These are phyloP conservation scores for Phaeosphaeria sp. DNA, from an alignment of 2,329 filamentous ascomycete genomes.

Conservation along the genomic window DNA sequence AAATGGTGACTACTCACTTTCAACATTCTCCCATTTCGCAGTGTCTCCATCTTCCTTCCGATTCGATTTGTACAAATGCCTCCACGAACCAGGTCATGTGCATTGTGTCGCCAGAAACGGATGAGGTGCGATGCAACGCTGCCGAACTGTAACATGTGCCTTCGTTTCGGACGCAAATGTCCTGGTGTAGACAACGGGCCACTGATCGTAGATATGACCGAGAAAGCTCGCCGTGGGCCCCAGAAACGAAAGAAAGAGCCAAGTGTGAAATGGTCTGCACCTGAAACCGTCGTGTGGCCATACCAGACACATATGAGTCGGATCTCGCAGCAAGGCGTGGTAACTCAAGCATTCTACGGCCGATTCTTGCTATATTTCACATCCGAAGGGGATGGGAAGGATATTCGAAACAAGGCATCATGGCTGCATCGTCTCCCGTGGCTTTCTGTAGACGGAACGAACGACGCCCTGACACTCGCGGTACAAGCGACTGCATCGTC, in stretches of 20 bases:
- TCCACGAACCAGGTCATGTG: slow-evolving; percentile 34
- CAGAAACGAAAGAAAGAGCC: slow-evolving; percentile 11
- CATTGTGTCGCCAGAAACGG: slow-evolving; percentile 38
- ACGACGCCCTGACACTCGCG: slow-evolving; percentile 32
- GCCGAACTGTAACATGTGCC: slow-evolving; percentile 40
- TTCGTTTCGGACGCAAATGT: slow-evolving; percentile 27
- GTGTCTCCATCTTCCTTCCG: neutral
- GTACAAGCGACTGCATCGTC: slow-evolving; percentile 36
- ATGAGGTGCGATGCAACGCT: slow-evolving; percentile 43
- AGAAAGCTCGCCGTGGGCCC: slow-evolving; percentile 19
- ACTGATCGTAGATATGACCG: slow-evolving; percentile 42
- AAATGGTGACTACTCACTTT: neutral
- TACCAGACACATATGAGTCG: slow-evolving; percentile 6
- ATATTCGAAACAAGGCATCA: slow-evolving; percentile 31
- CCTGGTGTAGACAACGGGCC: slow-evolving; percentile 35
- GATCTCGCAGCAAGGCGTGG: slow-evolving; percentile 20
- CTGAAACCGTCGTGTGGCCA: neutral
- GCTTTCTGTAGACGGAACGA: slow-evolving; percentile 29
- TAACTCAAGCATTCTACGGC: slow-evolving; percentile 36
- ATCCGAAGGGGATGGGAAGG: slow-evolving; percentile 27
- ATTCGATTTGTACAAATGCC: slow-evolving; percentile 18
- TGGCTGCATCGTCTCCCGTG: slow-evolving; percentile 39
- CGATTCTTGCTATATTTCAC: slow-evolving; percentile 38
- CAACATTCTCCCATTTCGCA: neutral
- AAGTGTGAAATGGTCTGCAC: neutral